Evolutionary conservation across 495 filamentous ascomycete genomes (phyloP).

Genomic region (Tuber calosporum): DNA sequence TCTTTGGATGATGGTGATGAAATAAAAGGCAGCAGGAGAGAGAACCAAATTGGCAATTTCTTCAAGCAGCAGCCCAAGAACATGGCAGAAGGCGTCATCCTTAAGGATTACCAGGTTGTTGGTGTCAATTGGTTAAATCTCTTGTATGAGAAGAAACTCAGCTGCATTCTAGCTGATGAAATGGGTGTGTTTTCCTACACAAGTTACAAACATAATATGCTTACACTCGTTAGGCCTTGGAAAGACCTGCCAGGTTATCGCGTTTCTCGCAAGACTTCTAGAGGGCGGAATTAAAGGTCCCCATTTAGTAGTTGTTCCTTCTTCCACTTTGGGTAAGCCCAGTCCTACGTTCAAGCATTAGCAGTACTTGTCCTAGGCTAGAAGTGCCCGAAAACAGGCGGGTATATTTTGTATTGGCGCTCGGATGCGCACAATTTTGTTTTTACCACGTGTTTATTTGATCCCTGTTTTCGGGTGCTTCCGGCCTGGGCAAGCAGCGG

Average conservation of each 20-base stretch:
- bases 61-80: slow-evolving; percentile 61
- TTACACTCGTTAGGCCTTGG: slow-evolving; percentile 54
- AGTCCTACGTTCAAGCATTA: not conserved
- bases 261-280: slow-evolving; percentile 76
- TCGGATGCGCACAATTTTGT: not conserved
- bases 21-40: slow-evolving; percentile 42
- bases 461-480: not conserved
- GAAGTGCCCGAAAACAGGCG: not conserved
- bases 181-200: slow-evolving; percentile 55
- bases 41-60: slow-evolving; percentile 35
- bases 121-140: slow-evolving; percentile 89
- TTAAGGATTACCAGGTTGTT: slow-evolving; percentile 91
- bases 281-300: slow-evolving; percentile 63
- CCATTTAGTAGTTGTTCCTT: slow-evolving; percentile 82
- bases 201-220: slow-evolving; percentile 4
- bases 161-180: slow-evolving; percentile 89
- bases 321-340: slow-evolving; percentile 59
- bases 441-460: not conserved
- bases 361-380: not conserved
- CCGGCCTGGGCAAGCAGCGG: not conserved
- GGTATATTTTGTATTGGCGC: not conserved
- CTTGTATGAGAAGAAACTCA: slow-evolving; percentile 66
- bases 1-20: slow-evolving; percentile 51
- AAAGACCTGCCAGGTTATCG: slow-evolving; percentile 94
- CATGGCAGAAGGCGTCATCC: slow-evolving; percentile 60